Conservation (phyloP, 768 basidiomycete genomes). For the Grammothele lineata region DNA sequence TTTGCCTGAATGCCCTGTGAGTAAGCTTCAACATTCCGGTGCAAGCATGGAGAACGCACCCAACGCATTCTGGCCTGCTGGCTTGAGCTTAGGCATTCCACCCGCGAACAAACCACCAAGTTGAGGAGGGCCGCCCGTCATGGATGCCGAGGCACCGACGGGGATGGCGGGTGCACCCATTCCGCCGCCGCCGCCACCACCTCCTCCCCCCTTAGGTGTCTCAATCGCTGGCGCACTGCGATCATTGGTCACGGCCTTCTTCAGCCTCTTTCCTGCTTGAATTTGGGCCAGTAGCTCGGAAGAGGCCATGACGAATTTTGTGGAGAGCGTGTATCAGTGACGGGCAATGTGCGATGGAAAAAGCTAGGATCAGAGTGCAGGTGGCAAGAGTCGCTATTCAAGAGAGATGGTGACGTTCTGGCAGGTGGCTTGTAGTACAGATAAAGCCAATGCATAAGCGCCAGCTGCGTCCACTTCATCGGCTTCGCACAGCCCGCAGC, state of each 20-base stretch:
- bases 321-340: too few relatives aligned
- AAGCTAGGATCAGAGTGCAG: too few relatives aligned
- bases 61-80: conserved; percentile 52
- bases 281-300: conserved; percentile 76
- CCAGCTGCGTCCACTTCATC: too few relatives aligned
- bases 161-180: conserved; percentile 25
- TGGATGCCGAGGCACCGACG: conserved; percentile 13
- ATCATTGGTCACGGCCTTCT: conserved; percentile 81
- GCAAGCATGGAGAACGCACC: conserved; percentile 35
- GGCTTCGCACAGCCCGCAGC: too few relatives aligned
- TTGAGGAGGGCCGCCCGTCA: conserved; percentile 64
- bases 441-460: too few relatives aligned
- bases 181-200: conserved; percentile 25
- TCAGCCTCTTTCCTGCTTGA: conserved; percentile 76
- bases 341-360: too few relatives aligned
- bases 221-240: conserved; percentile 68
- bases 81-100: conserved; percentile 87
- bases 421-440: too few relatives aligned
- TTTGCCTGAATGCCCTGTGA: conserved; percentile 40
- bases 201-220: conserved; percentile 31
- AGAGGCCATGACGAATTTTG: conserved; percentile 61
- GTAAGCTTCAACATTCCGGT: conserved; percentile 3
- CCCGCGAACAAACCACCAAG: conserved; percentile 85
- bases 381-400: too few relatives aligned
- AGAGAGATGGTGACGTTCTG: too few relatives aligned